phyloP scores from a whole-genome alignment of 495 filamentous ascomycete species.

The Hypoxylon rickii region DNA sequence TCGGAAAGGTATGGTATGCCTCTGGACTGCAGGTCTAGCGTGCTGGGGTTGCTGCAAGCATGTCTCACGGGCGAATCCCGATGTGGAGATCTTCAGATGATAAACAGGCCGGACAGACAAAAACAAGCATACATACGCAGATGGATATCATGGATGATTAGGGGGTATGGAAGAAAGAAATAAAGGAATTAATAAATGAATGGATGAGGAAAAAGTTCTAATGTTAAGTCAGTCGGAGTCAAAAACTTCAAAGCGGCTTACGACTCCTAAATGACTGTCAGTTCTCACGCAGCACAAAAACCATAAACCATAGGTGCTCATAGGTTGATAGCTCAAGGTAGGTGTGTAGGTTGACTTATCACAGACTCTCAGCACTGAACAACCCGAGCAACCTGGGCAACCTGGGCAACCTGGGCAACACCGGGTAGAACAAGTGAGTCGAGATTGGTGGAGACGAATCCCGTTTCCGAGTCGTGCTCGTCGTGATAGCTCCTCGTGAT shows the following conservation, averaged over 20 bases:
- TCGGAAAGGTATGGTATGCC: not conserved
- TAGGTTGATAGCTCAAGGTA: too few relatives aligned
- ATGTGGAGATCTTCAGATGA: slow-evolving; percentile 24
- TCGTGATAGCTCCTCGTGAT: slow-evolving; percentile 36
- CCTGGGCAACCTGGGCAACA: too few relatives aligned
- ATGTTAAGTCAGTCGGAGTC: not conserved
- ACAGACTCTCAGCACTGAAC: not conserved
- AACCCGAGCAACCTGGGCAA: not conserved
- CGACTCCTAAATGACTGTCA: slow-evolving; percentile 17
- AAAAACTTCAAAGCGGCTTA: slow-evolving; percentile 14
- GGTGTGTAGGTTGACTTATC: not conserved
- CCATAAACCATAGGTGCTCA: too few relatives aligned
- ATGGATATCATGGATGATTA: not conserved
- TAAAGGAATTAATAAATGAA: slow-evolving; percentile 5
- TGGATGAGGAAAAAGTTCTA: not conserved
- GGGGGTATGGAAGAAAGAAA: not conserved
- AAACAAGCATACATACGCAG: too few relatives aligned
- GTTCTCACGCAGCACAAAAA: slow-evolving; percentile 20
- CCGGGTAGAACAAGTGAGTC: too few relatives aligned
- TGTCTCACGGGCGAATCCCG: slow-evolving; percentile 24
- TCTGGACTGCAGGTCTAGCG: slow-evolving; percentile 25
- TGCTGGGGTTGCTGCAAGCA: slow-evolving; percentile 30
- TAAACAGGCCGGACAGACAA: slow-evolving; percentile 20
- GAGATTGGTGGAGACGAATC: too few relatives aligned
- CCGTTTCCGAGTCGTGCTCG: too few relatives aligned